A percentile compares a stretch with the other conserved stretches of the same genome.
phyloP scores from a whole-genome alignment of 345 rosid species.

The Eucalyptus camaldulensis region DNA sequence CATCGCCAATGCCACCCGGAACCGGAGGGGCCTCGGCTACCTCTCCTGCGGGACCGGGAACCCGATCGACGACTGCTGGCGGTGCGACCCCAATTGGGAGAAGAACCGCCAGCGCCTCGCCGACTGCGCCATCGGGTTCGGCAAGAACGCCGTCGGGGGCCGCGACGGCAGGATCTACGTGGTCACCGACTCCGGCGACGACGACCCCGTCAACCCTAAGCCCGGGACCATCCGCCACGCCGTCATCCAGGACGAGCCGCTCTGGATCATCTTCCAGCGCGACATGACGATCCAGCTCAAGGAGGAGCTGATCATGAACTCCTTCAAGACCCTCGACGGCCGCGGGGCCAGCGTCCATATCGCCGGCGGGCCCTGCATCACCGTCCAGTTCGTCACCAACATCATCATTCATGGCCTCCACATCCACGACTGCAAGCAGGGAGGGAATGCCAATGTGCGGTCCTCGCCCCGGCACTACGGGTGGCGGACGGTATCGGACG shows the following conservation, averaged over 20 bases:
- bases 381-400: constrained; percentile 64
- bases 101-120: constrained; percentile 57
- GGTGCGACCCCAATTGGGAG: constrained; percentile 74
- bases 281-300: constrained; percentile 73
- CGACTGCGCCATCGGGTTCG: constrained; percentile 73
- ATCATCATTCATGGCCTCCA: constrained; percentile 60
- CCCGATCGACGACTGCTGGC: constrained; percentile 84
- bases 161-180: constrained; percentile 62
- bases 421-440: constrained; percentile 76
- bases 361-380: constrained; percentile 80
- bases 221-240: constrained; percentile 67
- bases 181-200: constrained; percentile 44
- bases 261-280: constrained; percentile 63
- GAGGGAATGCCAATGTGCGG: constrained; percentile 72
- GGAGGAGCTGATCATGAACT: constrained; percentile 77
- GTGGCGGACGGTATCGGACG: constrained; percentile 64
- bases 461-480: constrained; percentile 60
- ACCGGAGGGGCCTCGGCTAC: constrained; percentile 54
- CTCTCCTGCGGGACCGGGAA: constrained; percentile 67
- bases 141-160: constrained; percentile 68
- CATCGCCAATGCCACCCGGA: constrained; percentile 45
- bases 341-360: constrained; percentile 76
- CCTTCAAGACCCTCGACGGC: constrained; percentile 76
- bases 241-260: constrained; percentile 56
- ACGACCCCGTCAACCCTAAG: constrained; percentile 57